Percentiles rank a stretch among this genome's conserved stretches.
Evolutionary conservation across 1,284 basidiomycete genomes (phyloP).

Genomic region (Leccinum insigne): DNA sequence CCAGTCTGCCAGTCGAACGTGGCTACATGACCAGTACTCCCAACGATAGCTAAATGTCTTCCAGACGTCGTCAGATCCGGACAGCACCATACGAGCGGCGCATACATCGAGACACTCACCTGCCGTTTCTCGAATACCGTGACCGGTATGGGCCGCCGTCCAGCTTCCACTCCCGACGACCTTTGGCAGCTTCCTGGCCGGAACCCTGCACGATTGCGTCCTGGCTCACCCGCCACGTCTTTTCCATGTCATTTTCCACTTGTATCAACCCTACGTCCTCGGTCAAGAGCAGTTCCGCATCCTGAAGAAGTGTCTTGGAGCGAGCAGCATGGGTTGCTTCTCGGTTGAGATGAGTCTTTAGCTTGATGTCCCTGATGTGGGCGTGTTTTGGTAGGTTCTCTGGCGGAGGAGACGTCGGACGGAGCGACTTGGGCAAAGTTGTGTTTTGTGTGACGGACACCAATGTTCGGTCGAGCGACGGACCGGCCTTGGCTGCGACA

Average conservation of each 20-base stretch:
- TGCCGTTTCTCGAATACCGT: slow-evolving; percentile 90
- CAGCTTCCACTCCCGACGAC: slow-evolving; percentile 79
- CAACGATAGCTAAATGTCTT: slow-evolving; percentile 85
- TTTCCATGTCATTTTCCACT: slow-evolving; percentile 77
- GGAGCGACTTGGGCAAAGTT: slow-evolving; percentile 60
- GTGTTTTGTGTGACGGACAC: slow-evolving; percentile 61
- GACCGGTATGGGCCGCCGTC: slow-evolving; percentile 87
- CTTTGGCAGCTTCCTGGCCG: slow-evolving; percentile 73
- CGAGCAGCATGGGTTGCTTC: slow-evolving; percentile 58
- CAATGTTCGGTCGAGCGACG: slow-evolving; percentile 50
- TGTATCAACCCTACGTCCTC: slow-evolving; percentile 72
- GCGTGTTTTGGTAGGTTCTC: slow-evolving; percentile 47
- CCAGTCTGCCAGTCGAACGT: slow-evolving; percentile 96
- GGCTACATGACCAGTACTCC: slow-evolving; percentile 86
- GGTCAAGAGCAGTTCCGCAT: slow-evolving; percentile 64
- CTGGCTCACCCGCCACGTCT: slow-evolving; percentile 90
- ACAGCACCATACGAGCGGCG: not conserved
- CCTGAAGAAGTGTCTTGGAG: slow-evolving; percentile 58
- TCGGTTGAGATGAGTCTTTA: slow-evolving; percentile 66
- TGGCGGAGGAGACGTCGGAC: slow-evolving; percentile 42
- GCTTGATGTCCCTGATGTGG: slow-evolving; percentile 76
- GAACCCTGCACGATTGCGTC: slow-evolving; percentile 72
- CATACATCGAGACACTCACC: slow-evolving; percentile 50
- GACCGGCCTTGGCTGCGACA: slow-evolving; percentile 16
- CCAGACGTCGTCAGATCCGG: not conserved